Conservation (phyloP, 306 rosid species). For the Begonia masoniana region DNA sequence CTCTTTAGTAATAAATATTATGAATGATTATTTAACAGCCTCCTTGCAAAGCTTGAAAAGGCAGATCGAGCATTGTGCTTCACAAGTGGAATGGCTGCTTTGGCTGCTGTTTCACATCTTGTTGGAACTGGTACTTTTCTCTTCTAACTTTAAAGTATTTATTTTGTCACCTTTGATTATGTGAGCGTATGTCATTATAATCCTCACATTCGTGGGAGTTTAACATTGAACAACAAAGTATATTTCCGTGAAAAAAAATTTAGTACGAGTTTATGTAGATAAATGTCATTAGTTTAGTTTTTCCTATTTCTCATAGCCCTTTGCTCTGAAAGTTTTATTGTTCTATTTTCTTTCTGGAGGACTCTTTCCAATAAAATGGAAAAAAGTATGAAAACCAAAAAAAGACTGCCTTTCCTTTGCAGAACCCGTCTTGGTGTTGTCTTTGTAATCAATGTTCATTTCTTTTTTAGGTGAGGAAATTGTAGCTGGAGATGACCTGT, state of each 20-base stretch:
- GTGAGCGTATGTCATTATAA: no score
- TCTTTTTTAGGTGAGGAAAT: constrained; percentile 63
- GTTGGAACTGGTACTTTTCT: constrained; percentile 50
- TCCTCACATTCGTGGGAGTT: no score
- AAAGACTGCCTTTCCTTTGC: background rate
- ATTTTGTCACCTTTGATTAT: background rate
- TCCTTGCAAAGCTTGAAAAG: constrained; percentile 75
- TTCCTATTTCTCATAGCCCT: no score
- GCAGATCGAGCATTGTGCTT: constrained; percentile 91
- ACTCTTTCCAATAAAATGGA: no score
- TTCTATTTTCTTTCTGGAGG: no score
- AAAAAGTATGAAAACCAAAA: no score
- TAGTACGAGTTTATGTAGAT: no score
- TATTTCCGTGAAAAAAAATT: no score
- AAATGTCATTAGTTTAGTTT: no score
- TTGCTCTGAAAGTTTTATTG: no score
- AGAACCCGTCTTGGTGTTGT: constrained; percentile 1
- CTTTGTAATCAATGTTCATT: constrained; percentile 7
- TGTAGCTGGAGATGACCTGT: constrained; percentile 79
- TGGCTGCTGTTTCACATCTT: constrained; percentile 70
- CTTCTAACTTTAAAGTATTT: constrained; percentile 7
- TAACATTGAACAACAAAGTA: no score
- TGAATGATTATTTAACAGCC: constrained; percentile 29
- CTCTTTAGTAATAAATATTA: background rate
- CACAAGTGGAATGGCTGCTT: constrained; percentile 98